Conservation (phyloP, 257 asterid genomes). For the Capsicum baccatum region DNA sequence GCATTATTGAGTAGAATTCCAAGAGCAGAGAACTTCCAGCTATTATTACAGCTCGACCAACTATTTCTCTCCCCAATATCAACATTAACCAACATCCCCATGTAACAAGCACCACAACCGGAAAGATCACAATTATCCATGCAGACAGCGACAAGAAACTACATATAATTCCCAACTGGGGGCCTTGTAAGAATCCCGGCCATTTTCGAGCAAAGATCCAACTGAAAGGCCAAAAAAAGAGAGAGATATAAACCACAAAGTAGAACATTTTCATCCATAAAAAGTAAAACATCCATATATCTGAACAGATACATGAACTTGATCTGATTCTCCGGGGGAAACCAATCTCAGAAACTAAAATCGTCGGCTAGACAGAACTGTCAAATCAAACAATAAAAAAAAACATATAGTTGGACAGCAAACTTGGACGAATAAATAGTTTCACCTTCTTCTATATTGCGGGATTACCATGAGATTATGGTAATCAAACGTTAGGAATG, state of each 20-base stretch:
- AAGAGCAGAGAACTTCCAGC: conserved; percentile 92
- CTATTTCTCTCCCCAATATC: conserved; percentile 90
- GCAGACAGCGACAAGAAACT: conserved; percentile 75
- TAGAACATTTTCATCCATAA: background rate
- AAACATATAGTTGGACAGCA: conserved; percentile 5
- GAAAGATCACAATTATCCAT: conserved; percentile 88
- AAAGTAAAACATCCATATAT: conserved; percentile 10
- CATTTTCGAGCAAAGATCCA: conserved; percentile 99
- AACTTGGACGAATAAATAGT: background rate
- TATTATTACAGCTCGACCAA: conserved; percentile 98
- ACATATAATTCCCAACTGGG: conserved; percentile 84
- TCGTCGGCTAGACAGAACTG: background rate
- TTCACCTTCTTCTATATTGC: background rate
- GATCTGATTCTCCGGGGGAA: too few species aligned
- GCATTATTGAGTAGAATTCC: conserved; percentile 96
- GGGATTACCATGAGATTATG: too few species aligned
- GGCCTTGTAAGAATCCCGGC: conserved; percentile 86
- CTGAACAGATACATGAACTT: conserved; percentile 10
- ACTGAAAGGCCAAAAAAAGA: conserved; percentile 54
- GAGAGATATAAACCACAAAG: conserved; percentile 33
- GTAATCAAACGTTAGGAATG: background rate
- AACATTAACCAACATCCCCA: conserved; percentile 97
- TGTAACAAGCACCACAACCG: conserved; percentile 70
- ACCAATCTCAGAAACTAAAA: too few species aligned
- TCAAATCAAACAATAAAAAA: background rate